Evolutionary conservation across 495 filamentous ascomycete species (phyloP), one percentile per base, ranked within the genome.

Genomic region (Thozetella sp.): DNA sequence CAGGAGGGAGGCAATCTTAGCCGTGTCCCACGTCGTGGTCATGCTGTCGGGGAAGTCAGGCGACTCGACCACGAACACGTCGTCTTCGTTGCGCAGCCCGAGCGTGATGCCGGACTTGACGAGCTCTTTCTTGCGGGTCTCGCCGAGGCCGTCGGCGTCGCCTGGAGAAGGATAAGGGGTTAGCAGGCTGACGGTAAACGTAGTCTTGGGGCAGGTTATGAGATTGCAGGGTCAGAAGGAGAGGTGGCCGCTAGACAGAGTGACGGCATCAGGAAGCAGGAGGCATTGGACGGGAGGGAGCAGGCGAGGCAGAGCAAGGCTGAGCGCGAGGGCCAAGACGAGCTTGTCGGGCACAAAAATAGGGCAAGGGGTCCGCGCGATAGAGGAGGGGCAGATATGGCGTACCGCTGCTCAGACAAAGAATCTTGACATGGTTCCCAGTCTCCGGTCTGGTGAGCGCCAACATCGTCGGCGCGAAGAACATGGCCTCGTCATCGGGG

Each of bases 401-500:
- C 80, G 25, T 80, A 88, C 90, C 91, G 62, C 84, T 93, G 72
- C 91, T 94, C 55, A 99, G 77, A 74, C 95, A 99, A 27, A 99
- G 80, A 63, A 99, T 95, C 74, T 93, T 93, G 62, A 99, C 80
- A 67, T 93, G 91, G 68, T 99, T 99, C 1, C 92, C 89, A 22
- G 88, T 75, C 58, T 86, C 83, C 12, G 69, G 89, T 22, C 83
- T 81, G 17, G 93, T 92, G 25, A 99, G 81, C 3, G 89, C 86
- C 55, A 96, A 78, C 2, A 99, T 82, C 0, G 92, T 90, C 0
- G 95, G 95, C 59, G 94, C 86, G 75, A 99, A 99, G 80, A 99
- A 99, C 95, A 99, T 99, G 64, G 95, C 96, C 79, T 99, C 95
- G 62, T 99, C 95, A 72, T 99, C 95, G 0, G 95, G 95, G 74